Evolutionary conservation across 2,329 filamentous ascomycete species (phyloP), one percentile per base, ranked within the genome.

Genomic region (Aschersonia sp.): DNA sequence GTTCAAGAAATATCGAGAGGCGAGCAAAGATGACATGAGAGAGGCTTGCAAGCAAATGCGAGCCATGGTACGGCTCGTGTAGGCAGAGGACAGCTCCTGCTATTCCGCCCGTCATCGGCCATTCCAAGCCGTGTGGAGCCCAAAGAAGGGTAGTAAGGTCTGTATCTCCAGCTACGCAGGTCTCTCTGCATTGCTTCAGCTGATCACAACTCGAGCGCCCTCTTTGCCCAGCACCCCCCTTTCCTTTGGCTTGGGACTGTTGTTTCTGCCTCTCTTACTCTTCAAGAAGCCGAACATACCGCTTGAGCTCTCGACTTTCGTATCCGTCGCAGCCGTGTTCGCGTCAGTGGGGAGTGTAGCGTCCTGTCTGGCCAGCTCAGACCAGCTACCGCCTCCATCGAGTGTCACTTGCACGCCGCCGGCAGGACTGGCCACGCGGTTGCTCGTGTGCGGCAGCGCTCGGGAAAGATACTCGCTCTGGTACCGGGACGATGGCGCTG

Each of bases 211-310:
- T 61, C 92, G 76, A 9, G 92, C 89, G 12, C 92, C 92, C 62
- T 97, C 89, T 61, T 97, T 97, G 49, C 92, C 92, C 49, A 98
- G 62, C 6, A 98, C 89, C 49, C 92, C 92, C 48, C 87, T 78
- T 67, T 97, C 89, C 63, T 87, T 90, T 30, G 89, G 89, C 68
- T 95, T 95, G 1, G 92, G 92, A 61, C 88, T 95, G 64, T 88
- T 81, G 48, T 88, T 87, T 52, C 89, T 75, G 31, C 89, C 87
- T 69, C 87, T 95, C 69, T 94, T 95, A 58, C 89, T 76, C 53
- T 78, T 86, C 51, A 97, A 71, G 63, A 98, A 94, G 1, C 87
- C 86, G 54, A 97, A 83, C 74, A 95, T 90, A 46, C 89, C 87
- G 14, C 82, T 80, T n/a, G 80, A 77, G 42, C 77, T 67, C 50